These are phyloP conservation scores for Adansonia gregorii DNA, from an alignment of 441 rosid species.

Conservation along the genomic window DNA sequence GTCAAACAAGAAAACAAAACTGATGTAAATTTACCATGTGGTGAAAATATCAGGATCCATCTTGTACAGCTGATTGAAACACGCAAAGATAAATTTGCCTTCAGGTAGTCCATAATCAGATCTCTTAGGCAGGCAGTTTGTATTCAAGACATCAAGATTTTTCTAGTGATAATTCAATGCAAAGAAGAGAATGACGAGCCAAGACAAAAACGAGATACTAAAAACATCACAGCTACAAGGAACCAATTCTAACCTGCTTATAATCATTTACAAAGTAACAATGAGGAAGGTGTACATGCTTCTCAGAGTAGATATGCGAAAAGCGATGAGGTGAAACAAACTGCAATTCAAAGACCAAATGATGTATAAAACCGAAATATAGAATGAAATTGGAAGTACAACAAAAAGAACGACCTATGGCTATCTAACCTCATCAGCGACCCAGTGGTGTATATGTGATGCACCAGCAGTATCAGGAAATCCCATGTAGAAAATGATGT, in stretches of 20 bases:
- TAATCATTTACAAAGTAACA: conserved; percentile 99
- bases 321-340: conserved; percentile 82
- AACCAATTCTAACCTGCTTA: conserved; percentile 67
- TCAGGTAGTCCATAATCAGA: conserved; percentile 96
- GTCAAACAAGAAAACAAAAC: conserved; percentile 9
- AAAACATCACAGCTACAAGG: not conserved
- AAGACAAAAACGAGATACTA: not conserved
- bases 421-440: conserved; percentile 88
- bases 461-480: conserved; percentile 99
- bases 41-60: conserved; percentile 96
- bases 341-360: conserved; percentile 41
- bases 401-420: not conserved
- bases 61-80: conserved; percentile 97
- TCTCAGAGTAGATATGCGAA: conserved; percentile 88
- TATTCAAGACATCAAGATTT: conserved; percentile 87
- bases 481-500: conserved; percentile 71
- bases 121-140: conserved; percentile 69
- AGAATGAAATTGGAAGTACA: not conserved
- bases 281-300: conserved; percentile 95
- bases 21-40: conserved; percentile 61
- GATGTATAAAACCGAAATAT: conserved; percentile 12
- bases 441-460: conserved; percentile 83
- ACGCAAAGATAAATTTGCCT: conserved; percentile 94
- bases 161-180: conserved; percentile 50
- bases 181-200: conserved; percentile 29